Evolutionary conservation across 2,329 filamentous ascomycete species (phyloP).

Genomic region (Dothideomycetidae sp.): DNA sequence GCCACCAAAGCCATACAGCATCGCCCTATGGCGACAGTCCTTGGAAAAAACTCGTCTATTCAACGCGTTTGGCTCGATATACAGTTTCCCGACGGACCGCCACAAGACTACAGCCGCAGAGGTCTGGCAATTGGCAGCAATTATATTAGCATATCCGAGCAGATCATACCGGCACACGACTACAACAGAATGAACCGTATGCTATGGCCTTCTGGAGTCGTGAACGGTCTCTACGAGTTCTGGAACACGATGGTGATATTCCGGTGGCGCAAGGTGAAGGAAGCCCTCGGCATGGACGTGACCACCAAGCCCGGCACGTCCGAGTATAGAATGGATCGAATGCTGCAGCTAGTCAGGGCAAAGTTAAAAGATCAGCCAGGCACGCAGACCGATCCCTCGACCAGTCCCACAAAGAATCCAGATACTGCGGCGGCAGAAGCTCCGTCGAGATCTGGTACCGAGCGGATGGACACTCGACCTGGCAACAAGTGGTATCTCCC

Average conservation of each 20-base stretch:
- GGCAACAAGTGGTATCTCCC: conserved; percentile 5
- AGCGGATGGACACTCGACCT: background rate
- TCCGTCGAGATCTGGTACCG: conserved; percentile 1
- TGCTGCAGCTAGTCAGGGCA: conserved; percentile 19
- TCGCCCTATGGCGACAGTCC: conserved; percentile 18
- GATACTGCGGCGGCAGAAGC: conserved; percentile 1
- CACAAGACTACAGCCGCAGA: conserved; percentile 33
- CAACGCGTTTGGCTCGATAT: conserved; percentile 36
- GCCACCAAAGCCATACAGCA: conserved; percentile 20
- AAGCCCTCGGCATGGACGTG: conserved; percentile 23
- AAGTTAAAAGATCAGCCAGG: conserved; percentile 12
- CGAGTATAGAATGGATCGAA: conserved; percentile 20
- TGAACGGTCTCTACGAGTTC: conserved; percentile 23
- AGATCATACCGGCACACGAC: conserved; percentile 26
- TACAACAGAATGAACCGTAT: conserved; percentile 26
- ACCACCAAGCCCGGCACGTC: conserved; percentile 18
- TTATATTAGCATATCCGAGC: conserved; percentile 28
- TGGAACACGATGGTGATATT: conserved; percentile 22
- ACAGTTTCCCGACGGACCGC: conserved; percentile 34
- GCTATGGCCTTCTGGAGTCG: conserved; percentile 26
- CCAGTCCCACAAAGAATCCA: background rate
- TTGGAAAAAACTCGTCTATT: conserved; percentile 28
- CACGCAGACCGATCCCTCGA: conserved; percentile 6
- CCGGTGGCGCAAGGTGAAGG: conserved; percentile 23
- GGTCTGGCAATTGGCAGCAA: conserved; percentile 29